Conservation (phyloP, 208 protist species). For the Leishmania aethiopica region DNA sequence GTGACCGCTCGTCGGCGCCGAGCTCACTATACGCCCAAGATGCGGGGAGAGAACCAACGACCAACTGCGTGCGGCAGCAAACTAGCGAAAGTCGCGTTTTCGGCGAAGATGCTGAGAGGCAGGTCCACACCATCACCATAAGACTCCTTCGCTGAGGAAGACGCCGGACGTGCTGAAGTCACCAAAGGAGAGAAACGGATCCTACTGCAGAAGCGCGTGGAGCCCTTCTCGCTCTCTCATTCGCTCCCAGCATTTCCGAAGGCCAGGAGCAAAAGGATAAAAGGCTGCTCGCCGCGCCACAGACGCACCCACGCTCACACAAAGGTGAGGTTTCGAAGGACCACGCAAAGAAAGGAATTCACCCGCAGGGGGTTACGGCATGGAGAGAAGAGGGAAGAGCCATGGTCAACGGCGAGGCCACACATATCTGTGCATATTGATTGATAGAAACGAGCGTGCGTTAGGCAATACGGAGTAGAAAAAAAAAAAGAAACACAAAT, state of each 20-base stretch:
- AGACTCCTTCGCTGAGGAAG: not conserved
- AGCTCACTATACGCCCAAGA: not conserved
- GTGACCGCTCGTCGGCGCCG: not conserved
- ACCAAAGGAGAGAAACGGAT: not conserved
- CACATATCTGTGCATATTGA: not conserved
- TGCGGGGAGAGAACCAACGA: not conserved
- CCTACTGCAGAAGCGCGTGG: not conserved
- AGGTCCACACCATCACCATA: not conserved
- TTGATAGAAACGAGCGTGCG: not conserved
- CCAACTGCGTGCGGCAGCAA: not conserved
- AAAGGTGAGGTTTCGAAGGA: not conserved
- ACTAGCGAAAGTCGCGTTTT: no score
- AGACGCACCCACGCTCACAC: not conserved
- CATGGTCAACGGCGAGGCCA: not conserved
- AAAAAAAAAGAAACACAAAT: not conserved
- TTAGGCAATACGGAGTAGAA: not conserved
- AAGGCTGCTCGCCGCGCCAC: not conserved
- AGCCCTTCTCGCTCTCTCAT: not conserved
- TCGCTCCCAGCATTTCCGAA: not conserved
- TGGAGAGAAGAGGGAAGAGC: not conserved
- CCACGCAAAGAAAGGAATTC: not conserved
- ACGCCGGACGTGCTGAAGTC: not conserved
- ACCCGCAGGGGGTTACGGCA: not conserved
- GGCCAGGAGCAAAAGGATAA: not conserved
- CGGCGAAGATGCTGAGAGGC: no score